Evolutionary conservation across 306 rosid genomes (phyloP).

Genomic region (Cucurbita pepo): DNA sequence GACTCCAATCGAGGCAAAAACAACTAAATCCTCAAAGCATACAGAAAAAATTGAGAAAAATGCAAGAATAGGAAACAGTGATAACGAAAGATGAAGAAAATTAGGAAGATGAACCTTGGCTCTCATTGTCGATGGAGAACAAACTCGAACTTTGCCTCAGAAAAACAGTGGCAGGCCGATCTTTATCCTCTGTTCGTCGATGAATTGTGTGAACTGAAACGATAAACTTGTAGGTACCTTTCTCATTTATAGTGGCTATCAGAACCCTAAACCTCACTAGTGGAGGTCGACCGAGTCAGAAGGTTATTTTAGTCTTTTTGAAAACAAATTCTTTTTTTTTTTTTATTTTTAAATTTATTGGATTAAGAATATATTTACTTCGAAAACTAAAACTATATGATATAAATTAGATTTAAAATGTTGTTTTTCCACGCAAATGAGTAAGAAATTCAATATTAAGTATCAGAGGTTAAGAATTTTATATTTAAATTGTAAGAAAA

Average conservation of each 20-base stretch:
- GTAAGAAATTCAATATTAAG: too few species aligned
- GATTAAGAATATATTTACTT: too few species aligned
- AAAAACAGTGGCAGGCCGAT: background rate
- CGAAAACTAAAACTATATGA: too few species aligned
- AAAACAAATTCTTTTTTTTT: background rate
- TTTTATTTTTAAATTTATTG: too few species aligned
- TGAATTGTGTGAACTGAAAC: background rate
- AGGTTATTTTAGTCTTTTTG: background rate
- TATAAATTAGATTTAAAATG: too few species aligned
- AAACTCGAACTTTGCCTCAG: background rate
- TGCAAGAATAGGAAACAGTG: background rate
- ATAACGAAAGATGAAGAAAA: background rate
- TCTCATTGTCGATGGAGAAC: background rate
- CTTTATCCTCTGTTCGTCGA: background rate
- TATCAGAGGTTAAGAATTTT: too few species aligned
- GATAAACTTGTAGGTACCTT: too few species aligned
- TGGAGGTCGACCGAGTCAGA: background rate
- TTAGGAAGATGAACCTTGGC: background rate
- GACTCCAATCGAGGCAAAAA: background rate
- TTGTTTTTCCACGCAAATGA: too few species aligned
- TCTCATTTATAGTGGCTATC: background rate
- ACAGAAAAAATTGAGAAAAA: background rate
- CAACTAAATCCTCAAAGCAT: background rate
- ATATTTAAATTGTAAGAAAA: too few species aligned
- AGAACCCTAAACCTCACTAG: slow-evolving; percentile 4